phyloP scores from a whole-genome alignment of 179 eudicot species.

The Sideroxylon spinosum region DNA sequence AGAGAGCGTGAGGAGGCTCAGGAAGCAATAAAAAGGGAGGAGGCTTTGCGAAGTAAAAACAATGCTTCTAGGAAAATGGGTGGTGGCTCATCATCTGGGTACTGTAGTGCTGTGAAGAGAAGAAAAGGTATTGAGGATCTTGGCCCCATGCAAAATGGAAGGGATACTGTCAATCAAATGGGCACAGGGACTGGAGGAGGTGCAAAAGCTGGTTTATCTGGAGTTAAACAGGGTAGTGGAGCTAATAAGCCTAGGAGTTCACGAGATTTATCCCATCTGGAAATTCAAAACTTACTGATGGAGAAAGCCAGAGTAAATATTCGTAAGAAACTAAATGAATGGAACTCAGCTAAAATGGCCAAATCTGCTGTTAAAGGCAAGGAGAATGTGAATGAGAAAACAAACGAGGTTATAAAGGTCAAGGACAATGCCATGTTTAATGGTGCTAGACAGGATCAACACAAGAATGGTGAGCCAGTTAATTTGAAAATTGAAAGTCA shows the following conservation, averaged over 20 bases:
- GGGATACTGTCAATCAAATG: conserved; percentile 21
- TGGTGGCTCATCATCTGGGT: conserved; percentile 24
- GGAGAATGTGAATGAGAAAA: conserved; percentile 7
- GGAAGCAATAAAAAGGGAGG: conserved; percentile 28
- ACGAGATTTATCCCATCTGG: conserved; percentile 18
- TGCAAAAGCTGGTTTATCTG: conserved; percentile 16
- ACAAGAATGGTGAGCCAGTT: background rate
- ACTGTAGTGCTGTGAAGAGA: conserved; percentile 26
- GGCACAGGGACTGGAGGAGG: conserved; percentile 22
- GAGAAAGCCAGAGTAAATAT: conserved; percentile 20
- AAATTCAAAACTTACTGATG: conserved; percentile 14
- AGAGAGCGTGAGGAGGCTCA: conserved; percentile 60
- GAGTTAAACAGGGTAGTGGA: background rate
- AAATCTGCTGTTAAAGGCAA: conserved; percentile 22
- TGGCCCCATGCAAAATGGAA: conserved; percentile 15
- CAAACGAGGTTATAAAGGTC: background rate
- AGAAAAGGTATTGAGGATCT: conserved; percentile 33
- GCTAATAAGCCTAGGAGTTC: conserved; percentile 19
- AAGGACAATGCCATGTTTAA: conserved; percentile 19
- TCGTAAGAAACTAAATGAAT: conserved; percentile 19
- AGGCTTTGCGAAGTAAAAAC: conserved; percentile 35
- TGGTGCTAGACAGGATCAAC: conserved; percentile 7
- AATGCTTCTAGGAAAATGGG: conserved; percentile 24
- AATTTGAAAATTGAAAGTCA: background rate
- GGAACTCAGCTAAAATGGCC: conserved; percentile 14